Evolutionary conservation across 2,329 filamentous ascomycete genomes (phyloP), one percentile per base, ranked within the genome.

Genomic region (Cryphonectria carpinicola): DNA sequence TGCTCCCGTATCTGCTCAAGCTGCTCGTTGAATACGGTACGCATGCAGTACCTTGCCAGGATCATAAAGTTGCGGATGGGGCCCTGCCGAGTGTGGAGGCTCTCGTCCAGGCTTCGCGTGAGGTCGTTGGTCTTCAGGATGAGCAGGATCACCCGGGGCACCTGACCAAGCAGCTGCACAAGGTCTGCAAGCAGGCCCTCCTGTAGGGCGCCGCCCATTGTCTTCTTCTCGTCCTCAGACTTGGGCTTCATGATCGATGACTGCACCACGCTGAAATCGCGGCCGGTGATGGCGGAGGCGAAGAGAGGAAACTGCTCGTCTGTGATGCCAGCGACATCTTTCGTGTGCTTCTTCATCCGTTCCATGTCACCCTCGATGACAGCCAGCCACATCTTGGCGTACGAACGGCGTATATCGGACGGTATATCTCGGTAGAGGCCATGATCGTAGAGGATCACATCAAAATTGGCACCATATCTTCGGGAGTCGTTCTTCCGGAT

Each of bases 121-220:
- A 99, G 84, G 81, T 99, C 96, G 79, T 99, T 99, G 2, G 96
- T 99, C 83, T 99, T 99, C 73, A 99, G 86, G 75, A 99, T 98
- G 39, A 99, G 85, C 17, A 99, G 86, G 68, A 99, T 97, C 74
- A 99, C 93, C 61, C 94, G 86, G 0, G 96, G 96, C 8, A 99
- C 95, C 76, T 93, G 89, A 64, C 94, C 93, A 6, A 99, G 88
- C 74, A 99, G 85, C 75, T 95, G 91, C 10, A 99, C 93, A 8
- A 99, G 86, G 76, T 98, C 92, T 72, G 93, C 92, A 52, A 99
- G 86, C 79, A 99, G 88, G 13, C 95, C 95, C 69, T 98, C 94
- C 64, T 94, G 92, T 71, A 99, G 84, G 0, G 94, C 93, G 65
- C 90, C 88, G 67, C 92, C 91, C 79, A 99, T 97, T n/a, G 88